Base-by-base conservation (phyloP, 1,284 basidiomycete species). In the Agaricales sp. region DNA sequence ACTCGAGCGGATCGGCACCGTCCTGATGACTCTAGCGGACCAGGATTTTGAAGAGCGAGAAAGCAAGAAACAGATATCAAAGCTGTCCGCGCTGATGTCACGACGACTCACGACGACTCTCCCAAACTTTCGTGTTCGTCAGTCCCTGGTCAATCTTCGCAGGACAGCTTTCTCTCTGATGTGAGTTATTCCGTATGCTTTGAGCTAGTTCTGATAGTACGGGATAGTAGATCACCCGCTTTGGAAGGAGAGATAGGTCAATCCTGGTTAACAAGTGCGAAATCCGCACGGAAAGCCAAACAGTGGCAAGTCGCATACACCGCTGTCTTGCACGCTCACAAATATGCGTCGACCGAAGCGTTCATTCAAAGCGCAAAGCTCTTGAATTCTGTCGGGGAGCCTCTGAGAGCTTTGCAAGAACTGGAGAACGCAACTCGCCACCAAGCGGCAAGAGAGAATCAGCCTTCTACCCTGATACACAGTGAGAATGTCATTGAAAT, bases 251-350 rank as follows among this genome's bases (percentile, higher is more conserved):
- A 88, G 55, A 80, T 93, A 26, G 88, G 91, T 1, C 76, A 77
- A 47, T 81, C 90, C 1, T 99, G 96, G 96, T 78, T 99, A 13
- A 74, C 81, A 16, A 97, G 90, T 50, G 87, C 94, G 14, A 98
- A 96, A 63, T 93, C 94, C 52, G 95, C 96, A 12, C 76, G 96
- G 46, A 97, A 96, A 61, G 90, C 93, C 0, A 88, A 90, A 0
- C 95, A 99, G 63, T 85, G 82, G 70, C 96, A 99, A 68, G 97
- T 95, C 0, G 93, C 96, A 2, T 99, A 99, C 62, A 97, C 90
- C 59, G 94, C 96, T 1, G 82, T 92, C 49, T 74, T 99, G 0
- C 96, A 99, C 65, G 92, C 93, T 0, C 78, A 82, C 50, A 85
- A 92, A 60, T 78, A 74, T 54, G 74, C 82, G 25, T 78, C 84